A percentile compares a stretch with the other conserved stretches of the same genome.
Evolutionary conservation across 2,329 filamentous ascomycete genomes (phyloP).

Genomic region (Balansia obtecta): DNA sequence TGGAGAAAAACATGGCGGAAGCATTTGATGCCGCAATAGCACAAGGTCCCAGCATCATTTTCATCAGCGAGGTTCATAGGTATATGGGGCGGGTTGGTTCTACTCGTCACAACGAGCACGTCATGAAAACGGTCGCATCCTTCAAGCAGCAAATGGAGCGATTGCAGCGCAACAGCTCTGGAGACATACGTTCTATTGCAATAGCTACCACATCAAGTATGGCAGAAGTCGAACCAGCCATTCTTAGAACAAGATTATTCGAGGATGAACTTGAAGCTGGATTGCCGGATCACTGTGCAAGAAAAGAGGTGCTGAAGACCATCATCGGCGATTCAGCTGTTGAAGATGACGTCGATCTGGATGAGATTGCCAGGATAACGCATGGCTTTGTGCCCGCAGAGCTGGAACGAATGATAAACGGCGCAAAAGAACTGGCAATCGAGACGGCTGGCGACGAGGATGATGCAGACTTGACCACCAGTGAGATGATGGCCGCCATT

Average conservation of each 20-base stretch:
- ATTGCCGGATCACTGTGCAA: constrained; percentile 67
- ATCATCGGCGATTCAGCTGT: constrained; percentile 55
- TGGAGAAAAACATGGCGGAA: constrained; percentile 26
- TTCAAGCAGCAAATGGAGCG: constrained; percentile 80
- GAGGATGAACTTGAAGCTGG: constrained; percentile 77
- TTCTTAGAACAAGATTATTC: constrained; percentile 65
- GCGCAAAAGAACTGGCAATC: constrained; percentile 28
- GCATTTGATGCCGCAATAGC: constrained; percentile 65
- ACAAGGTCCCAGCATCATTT: constrained; percentile 77
- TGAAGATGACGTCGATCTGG: constrained; percentile 59
- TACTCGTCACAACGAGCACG: constrained; percentile 75
- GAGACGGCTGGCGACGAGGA: constrained; percentile 18
- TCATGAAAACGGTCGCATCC: constrained; percentile 74
- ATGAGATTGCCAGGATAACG: constrained; percentile 64
- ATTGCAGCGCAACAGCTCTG: constrained; percentile 55
- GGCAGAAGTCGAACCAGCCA: constrained; percentile 70
- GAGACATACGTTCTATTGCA: constrained; percentile 69
- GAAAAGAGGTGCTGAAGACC: constrained; percentile 66
- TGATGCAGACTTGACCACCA: constrained; percentile 11
- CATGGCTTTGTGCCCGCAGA: constrained; percentile 92
- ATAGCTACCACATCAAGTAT: constrained; percentile 84
- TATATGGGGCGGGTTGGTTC: constrained; percentile 72
- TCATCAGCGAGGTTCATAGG: constrained; percentile 78
- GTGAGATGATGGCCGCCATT: constrained; percentile 4
- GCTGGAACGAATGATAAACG: constrained; percentile 50